phyloP scores from a whole-genome alignment of 2,329 filamentous ascomycete genomes.

The Falciphora oryzae region DNA sequence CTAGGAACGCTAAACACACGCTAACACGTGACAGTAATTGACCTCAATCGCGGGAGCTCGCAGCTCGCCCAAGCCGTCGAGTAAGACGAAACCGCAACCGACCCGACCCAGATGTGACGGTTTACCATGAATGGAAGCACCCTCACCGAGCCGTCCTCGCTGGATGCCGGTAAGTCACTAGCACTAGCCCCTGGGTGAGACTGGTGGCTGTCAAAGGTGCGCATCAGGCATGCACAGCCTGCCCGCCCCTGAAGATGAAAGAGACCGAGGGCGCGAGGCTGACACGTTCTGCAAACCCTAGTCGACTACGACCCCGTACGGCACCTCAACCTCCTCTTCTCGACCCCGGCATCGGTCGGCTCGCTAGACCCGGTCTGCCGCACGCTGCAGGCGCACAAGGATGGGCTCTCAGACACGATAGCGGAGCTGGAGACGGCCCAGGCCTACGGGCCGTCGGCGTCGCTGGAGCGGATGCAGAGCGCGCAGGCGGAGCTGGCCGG shows the following conservation, averaged over 20 bases:
- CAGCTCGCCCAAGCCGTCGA: neutral
- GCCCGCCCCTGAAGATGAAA: neutral
- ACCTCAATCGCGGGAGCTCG: neutral
- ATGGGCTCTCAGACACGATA: constrained; percentile 79
- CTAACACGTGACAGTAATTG: neutral
- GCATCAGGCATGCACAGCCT: neutral
- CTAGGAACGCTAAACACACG: neutral
- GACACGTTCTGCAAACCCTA: neutral
- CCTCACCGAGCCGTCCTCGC: constrained; percentile 14
- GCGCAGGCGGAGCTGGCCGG: constrained; percentile 85
- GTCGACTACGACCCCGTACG: constrained; percentile 61
- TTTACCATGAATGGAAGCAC: constrained; percentile 14
- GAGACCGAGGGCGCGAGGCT: neutral
- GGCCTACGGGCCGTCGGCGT: constrained; percentile 79
- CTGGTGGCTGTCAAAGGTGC: neutral
- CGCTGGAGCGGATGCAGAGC: constrained; percentile 83
- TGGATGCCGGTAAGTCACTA: constrained; percentile 17
- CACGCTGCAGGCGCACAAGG: constrained; percentile 67
- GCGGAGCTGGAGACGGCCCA: constrained; percentile 67
- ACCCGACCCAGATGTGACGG: constrained; percentile 1
- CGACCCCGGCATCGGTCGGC: constrained; percentile 76
- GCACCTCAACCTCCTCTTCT: constrained; percentile 90
- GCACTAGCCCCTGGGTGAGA: neutral
- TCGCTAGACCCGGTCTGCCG: constrained; percentile 70
- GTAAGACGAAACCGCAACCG: constrained; percentile 2